Conservation (phyloP, 2,329 filamentous ascomycete genomes). For the Chaetomiaceae sp. region DNA sequence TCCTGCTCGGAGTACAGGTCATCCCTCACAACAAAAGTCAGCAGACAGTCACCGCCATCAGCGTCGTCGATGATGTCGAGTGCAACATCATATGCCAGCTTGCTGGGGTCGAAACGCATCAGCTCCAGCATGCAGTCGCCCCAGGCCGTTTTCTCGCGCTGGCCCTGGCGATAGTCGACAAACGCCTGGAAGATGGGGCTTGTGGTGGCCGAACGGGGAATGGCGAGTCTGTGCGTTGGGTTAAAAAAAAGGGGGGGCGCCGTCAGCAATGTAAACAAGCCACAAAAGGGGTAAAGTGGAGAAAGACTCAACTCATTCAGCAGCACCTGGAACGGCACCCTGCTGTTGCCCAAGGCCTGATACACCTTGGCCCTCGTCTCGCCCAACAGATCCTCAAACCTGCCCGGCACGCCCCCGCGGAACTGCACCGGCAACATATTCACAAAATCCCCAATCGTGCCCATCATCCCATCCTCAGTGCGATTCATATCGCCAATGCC, state of each 20-base stretch:
- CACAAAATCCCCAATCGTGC: constrained; percentile 40
- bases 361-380: no score
- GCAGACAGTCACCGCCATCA: constrained; percentile 11
- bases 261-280: no score
- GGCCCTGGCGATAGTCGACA: constrained; percentile 29
- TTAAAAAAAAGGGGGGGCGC: no score
- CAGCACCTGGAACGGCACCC: no score
- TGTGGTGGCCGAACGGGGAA: constrained; percentile 29
- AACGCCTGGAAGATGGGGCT: constrained; percentile 45
- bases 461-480: constrained; percentile 29
- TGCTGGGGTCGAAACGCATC: background rate
- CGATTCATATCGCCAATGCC: constrained; percentile 41
- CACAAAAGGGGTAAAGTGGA: no score
- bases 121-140: constrained; percentile 6
- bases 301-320: no score
- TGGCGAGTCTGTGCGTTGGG: no score
- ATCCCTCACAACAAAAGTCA: constrained; percentile 28
- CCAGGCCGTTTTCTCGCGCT: constrained; percentile 17
- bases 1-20: constrained; percentile 23
- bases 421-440: constrained; percentile 39
- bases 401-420: background rate
- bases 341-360: no score
- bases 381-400: no score
- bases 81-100: constrained; percentile 28
- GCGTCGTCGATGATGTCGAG: constrained; percentile 34